Evolutionary conservation across 2,329 filamentous ascomycete species (phyloP).

Genomic region (Sarocladium brachiariae): DNA sequence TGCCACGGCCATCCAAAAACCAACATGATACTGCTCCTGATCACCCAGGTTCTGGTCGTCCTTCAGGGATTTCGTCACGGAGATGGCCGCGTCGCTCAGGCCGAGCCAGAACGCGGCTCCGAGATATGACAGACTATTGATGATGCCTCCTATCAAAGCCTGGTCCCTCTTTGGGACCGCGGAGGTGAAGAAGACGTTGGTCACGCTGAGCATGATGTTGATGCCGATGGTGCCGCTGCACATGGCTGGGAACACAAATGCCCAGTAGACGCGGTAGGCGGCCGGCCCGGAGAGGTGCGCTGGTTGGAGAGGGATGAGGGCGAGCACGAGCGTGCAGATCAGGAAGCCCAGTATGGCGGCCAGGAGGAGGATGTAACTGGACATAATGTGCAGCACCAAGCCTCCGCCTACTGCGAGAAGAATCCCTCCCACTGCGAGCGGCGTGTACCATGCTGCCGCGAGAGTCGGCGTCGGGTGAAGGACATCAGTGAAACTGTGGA

Average conservation of each 20-base stretch:
- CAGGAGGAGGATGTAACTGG: constrained; percentile 45
- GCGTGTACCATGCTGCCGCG: constrained; percentile 62
- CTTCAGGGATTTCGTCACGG: constrained; percentile 25
- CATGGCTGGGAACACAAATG: constrained; percentile 51
- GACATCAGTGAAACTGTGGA: constrained; percentile 48
- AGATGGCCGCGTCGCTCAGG: constrained; percentile 47
- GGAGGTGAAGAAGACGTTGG: constrained; percentile 58
- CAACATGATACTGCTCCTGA: constrained; percentile 41
- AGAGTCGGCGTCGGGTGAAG: constrained; percentile 53
- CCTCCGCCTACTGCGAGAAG: constrained; percentile 54
- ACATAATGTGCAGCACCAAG: constrained; percentile 53
- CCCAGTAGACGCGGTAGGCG: constrained; percentile 39
- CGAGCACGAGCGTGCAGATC: background rate
- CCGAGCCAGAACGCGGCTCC: constrained; percentile 54
- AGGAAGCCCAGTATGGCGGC: background rate
- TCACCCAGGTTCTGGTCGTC: constrained; percentile 25
- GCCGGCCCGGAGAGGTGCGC: background rate
- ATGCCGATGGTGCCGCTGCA: constrained; percentile 51
- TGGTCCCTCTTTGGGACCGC: constrained; percentile 47
- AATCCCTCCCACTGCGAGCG: constrained; percentile 61
- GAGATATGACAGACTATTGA: constrained; percentile 51
- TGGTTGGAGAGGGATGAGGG: constrained; percentile 2
- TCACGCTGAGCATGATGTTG: constrained; percentile 55
- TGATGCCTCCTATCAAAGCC: constrained; percentile 52
- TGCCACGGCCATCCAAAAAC: constrained; percentile 51